phyloP scores from a whole-genome alignment of 1,284 basidiomycete genomes.

The Cutaneotrichosporon dermatis region DNA sequence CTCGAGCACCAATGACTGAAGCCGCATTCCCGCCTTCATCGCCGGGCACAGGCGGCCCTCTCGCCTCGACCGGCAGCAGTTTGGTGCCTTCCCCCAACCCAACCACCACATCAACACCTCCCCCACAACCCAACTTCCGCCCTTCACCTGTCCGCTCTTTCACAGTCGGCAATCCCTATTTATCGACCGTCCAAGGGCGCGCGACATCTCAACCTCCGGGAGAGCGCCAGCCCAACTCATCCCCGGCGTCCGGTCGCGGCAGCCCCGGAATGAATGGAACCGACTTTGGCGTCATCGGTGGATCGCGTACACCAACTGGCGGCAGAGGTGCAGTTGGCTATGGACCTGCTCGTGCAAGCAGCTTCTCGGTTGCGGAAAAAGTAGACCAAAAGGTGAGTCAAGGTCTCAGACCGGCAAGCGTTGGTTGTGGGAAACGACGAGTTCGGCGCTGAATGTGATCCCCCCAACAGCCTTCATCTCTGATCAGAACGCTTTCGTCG shows the following conservation, averaged over 20 bases:
- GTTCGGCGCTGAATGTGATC: conserved; percentile 2
- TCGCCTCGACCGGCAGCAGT: not conserved
- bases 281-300: conserved; percentile 44
- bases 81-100: not conserved
- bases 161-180: conserved; percentile 22
- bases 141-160: conserved; percentile 21
- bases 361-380: conserved; percentile 34
- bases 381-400: conserved; percentile 14
- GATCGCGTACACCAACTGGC: conserved; percentile 31
- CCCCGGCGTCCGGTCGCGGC: conserved; percentile 33
- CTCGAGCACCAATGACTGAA: conserved; percentile 2
- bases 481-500: conserved; percentile 39
- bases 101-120: conserved; percentile 1
- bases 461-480: conserved; percentile 25
- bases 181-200: conserved; percentile 28
- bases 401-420: not conserved
- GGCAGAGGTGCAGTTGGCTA: not conserved
- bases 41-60: too few relatives aligned
- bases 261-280: conserved; percentile 26
- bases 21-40: conserved; percentile 2
- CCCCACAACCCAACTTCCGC: conserved; percentile 8
- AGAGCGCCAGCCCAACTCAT: conserved; percentile 33
- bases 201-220: conserved; percentile 42
- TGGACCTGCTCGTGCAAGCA: conserved; percentile 30
- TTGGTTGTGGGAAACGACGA: not conserved